Base-by-base conservation (phyloP, 2,329 filamentous ascomycete genomes). In the Emericellopsis atlantica region DNA sequence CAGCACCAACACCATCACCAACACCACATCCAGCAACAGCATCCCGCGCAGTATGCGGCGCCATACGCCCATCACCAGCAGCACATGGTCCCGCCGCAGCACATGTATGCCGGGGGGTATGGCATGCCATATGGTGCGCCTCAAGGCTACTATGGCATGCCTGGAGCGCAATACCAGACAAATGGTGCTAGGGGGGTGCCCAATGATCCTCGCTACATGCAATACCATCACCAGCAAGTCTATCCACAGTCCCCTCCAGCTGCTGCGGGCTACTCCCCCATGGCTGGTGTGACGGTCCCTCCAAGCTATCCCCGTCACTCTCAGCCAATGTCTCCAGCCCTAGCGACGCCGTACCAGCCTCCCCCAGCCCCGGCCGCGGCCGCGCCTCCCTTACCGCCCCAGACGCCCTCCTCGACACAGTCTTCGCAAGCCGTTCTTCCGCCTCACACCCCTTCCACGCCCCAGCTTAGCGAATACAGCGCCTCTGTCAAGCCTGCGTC, bases 321-420 rank as follows among this genome's bases (percentile, higher is more conserved):
- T 61, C 66, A 72, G 42, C 64, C 65, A 26, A 29, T 29, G 26
- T 74, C 72, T 40, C 70, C 73, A n/a, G 66, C 61, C 38, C 58
- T 74, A 56, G 66, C 72, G 41, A 68, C 76, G 43, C 62, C 79
- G 46, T 69, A 77, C 61, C 70, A 77, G 54, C 63, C 72, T 54
- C 61, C 75, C 54, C 58, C 62, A 24, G 56, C 58, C 15, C 60
- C 66, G 22, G 56, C 63, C 41, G 58, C 67, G 15, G 54, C 64
- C 33, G 60, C 60, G 42, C 61, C 69, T 16, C 67, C 69, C 26
- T 74, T 58, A 22, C 57, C 60, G 44, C 61, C 70, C 9, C 60
- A 64, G 47, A 73, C 69, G 14, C 68, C 71, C 22, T 62, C 64
- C 4, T 66, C 67, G 9, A 63, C 68, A 8, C 65, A 69, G 42